Evolutionary conservation across 2,329 filamentous ascomycete genomes (phyloP), one percentile per base, ranked within the genome.

Genomic region (Orbilia blumenaviensis): DNA sequence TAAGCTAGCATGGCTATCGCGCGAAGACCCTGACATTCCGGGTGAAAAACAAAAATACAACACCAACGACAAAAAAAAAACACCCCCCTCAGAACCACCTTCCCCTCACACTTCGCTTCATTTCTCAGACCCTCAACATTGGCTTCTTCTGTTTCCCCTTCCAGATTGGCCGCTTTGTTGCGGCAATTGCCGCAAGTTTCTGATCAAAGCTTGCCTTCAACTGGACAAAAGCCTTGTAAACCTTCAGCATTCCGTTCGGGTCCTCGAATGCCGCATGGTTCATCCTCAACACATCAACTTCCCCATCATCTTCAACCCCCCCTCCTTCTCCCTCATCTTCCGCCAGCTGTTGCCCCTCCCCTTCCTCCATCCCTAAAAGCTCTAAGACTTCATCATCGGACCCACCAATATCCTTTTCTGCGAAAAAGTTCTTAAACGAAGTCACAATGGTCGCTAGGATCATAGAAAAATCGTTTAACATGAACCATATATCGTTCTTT

Each of bases 401-500:
- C 29, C 56, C 41, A 25, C 72, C 72, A 23, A 21, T n/a, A 32
- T 75, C 71, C 18, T 58, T 63, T 38, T 76, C 64, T n/a, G 64
- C 62, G 18, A 75, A 60, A 54, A 76, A 69, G 34, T 69, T 76
- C n/a, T 69, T 76, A 42, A 76, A 66, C 23, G 64, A 69, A 5
- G 72, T 89, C 34, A 91, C 87, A 78, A 95, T 92, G 8, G 92
- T 92, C 0, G 90, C 90, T 0, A 92, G 84, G 0, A 90, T 81
- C 18, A 88, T 80, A 0, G 83, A 85, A 64, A 87, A 87, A 80
- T 90, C 87, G 75, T 92, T 92, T 1, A 93, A 84, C 1, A 87
- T 80, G 79, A 90, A 93, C 91, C 91, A 94, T 7, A 92, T 85
- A 52, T 93, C 90, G 3, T 88, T 87, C 0, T 84, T 83, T 48